phyloP scores from a whole-genome alignment of 805 yeast genomes.

The Blastobotrys robertii region DNA sequence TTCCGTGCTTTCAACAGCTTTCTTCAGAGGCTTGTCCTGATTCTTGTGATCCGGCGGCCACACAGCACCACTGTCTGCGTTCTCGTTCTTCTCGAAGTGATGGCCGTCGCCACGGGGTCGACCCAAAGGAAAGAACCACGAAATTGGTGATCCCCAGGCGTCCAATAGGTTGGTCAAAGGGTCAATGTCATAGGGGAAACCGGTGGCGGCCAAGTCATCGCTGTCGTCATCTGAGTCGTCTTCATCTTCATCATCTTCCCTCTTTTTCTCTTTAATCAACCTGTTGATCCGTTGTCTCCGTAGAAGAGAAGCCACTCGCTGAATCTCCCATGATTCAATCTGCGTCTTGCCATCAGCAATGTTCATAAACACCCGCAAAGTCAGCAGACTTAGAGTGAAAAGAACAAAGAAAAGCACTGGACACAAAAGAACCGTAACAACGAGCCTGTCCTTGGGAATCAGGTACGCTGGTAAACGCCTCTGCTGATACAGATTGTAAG shows the following conservation, averaged over 20 bases:
- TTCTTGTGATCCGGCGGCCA: constrained; percentile 91
- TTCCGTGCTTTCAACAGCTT: neutral
- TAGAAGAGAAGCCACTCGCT: constrained; percentile 62
- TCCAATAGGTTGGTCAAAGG: constrained; percentile 41
- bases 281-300: constrained; percentile 21
- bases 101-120: constrained; percentile 52
- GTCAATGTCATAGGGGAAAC: constrained; percentile 81
- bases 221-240: too few species aligned
- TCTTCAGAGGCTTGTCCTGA: constrained; percentile 25
- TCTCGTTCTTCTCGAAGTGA: constrained; percentile 45
- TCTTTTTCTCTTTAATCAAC: constrained; percentile 3
- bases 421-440: constrained; percentile 43
- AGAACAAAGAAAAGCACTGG: constrained; percentile 52
- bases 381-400: constrained; percentile 48
- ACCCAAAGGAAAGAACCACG: constrained; percentile 69
- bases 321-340: constrained; percentile 88
- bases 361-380: constrained; percentile 51
- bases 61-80: constrained; percentile 44
- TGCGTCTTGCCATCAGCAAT: constrained; percentile 66
- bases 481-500: constrained; percentile 30
- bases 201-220: constrained; percentile 17
- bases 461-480: constrained; percentile 41
- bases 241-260: too few species aligned
- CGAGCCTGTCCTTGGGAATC: constrained; percentile 42
- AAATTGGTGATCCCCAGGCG: constrained; percentile 48